Evolutionary conservation across 306 rosid species (phyloP).

Genomic region (Albizia julibrissin): DNA sequence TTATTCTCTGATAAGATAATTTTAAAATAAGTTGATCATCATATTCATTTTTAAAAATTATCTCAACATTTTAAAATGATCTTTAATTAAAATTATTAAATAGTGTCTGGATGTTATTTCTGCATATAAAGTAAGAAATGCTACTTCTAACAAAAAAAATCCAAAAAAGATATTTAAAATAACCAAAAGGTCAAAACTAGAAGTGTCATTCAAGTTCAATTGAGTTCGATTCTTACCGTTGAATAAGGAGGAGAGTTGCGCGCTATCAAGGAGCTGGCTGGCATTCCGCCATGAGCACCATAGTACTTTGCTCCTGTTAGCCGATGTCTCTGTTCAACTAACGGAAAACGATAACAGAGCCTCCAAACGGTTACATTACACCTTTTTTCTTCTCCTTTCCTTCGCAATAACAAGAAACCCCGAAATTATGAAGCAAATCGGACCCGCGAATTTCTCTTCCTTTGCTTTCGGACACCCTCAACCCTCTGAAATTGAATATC

Average conservation of each 20-base stretch:
- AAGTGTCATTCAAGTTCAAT: background rate
- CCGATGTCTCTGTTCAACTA: slow-evolving; percentile 24
- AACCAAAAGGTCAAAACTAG: background rate
- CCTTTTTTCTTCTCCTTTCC: slow-evolving; percentile 32
- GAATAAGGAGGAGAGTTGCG: slow-evolving; percentile 20
- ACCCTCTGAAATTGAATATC: background rate
- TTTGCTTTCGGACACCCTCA: slow-evolving; percentile 43
- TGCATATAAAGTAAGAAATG: background rate
- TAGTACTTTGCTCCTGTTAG: background rate
- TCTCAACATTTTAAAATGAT: background rate
- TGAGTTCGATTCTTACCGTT: background rate
- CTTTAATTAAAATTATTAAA: background rate
- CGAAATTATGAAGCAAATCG: slow-evolving; percentile 36
- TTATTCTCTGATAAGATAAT: background rate
- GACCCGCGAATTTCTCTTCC: slow-evolving; percentile 62
- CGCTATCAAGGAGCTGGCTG: slow-evolving; percentile 17
- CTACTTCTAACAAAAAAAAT: no score
- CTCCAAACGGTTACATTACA: slow-evolving; percentile 54
- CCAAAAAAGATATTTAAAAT: no score
- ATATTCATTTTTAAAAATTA: no score
- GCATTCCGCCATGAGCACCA: slow-evolving; percentile 15
- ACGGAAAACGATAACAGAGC: slow-evolving; percentile 36
- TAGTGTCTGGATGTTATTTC: background rate
- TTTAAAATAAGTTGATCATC: background rate
- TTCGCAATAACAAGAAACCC: slow-evolving; percentile 22